Percentiles rank a stretch among this genome's conserved stretches.
Evolutionary conservation across 495 filamentous ascomycete genomes (phyloP).

Genomic region (Podospora pseudoanserina): DNA sequence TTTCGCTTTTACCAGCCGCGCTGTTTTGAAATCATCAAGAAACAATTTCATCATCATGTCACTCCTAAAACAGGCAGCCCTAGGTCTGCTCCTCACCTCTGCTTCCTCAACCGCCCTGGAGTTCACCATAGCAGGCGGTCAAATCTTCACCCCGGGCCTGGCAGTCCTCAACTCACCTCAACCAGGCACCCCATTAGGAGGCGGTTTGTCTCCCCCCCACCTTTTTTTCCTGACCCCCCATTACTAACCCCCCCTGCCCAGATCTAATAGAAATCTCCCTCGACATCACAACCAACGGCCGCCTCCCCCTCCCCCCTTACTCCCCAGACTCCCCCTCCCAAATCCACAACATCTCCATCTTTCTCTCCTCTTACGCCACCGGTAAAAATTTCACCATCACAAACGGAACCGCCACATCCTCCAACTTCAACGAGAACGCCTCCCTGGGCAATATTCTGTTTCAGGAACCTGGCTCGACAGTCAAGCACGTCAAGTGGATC

Average conservation of each 20-base stretch:
- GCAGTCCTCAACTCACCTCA: constrained; percentile 62
- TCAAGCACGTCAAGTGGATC: constrained; percentile 66
- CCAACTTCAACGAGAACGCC: constrained; percentile 32
- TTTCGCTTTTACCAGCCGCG: constrained; percentile 12
- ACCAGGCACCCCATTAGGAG: constrained; percentile 62
- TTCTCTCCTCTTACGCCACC: constrained; percentile 58
- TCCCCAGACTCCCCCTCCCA: constrained; percentile 44
- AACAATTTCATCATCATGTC: constrained; percentile 3
- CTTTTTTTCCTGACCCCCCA: not conserved
- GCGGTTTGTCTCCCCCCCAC: constrained; percentile 43
- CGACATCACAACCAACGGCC: constrained; percentile 62
- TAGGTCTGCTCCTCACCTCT: not conserved
- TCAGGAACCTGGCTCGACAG: constrained; percentile 59
- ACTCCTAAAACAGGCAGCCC: not conserved
- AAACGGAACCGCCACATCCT: constrained; percentile 57
- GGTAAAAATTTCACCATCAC: constrained; percentile 65
- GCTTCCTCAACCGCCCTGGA: constrained; percentile 24
- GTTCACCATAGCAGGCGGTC: constrained; percentile 55
- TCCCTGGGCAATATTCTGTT: constrained; percentile 59
- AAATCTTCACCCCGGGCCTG: constrained; percentile 62
- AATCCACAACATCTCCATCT: constrained; percentile 62
- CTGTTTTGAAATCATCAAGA: constrained; percentile 24
- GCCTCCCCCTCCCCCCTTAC: constrained; percentile 56
- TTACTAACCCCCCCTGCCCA: constrained; percentile 22
- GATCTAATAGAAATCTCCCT: constrained; percentile 63